Evolutionary conservation across 768 basidiomycete genomes (phyloP).

Genomic region (Inosperma sp.): DNA sequence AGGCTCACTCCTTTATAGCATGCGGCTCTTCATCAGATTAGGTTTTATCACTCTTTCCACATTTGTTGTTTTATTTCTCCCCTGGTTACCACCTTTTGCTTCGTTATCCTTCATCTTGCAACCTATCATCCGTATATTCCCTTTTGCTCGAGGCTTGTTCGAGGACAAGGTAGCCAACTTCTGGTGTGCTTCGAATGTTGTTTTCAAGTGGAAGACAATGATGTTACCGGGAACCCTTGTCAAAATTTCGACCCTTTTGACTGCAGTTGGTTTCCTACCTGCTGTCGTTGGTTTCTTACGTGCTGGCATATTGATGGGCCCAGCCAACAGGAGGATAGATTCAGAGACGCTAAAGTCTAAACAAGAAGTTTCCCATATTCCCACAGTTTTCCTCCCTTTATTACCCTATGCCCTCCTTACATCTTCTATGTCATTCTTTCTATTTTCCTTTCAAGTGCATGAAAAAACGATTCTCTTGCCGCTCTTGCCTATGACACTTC

Average conservation of each 20-base stretch:
- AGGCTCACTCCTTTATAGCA: slow-evolving; percentile 19
- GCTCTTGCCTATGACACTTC: slow-evolving; percentile 75
- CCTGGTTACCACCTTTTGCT: slow-evolving; percentile 71
- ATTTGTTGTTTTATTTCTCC: slow-evolving; percentile 69
- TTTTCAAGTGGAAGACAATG: slow-evolving; percentile 77
- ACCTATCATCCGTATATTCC: slow-evolving; percentile 81
- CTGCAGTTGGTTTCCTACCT: slow-evolving; percentile 67
- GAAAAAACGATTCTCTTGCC: slow-evolving; percentile 91
- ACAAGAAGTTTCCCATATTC: slow-evolving; percentile 18
- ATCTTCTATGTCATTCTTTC: slow-evolving; percentile 86
- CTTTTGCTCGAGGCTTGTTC: slow-evolving; percentile 84
- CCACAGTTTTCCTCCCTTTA: slow-evolving; percentile 54
- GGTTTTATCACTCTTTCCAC: slow-evolving; percentile 56
- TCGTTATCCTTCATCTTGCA: slow-evolving; percentile 47
- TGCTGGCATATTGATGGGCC: slow-evolving; percentile 4
- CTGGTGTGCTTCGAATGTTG: slow-evolving; percentile 91
- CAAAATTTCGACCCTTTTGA: slow-evolving; percentile 61
- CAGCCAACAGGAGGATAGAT: slow-evolving; percentile 4
- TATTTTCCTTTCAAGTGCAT: slow-evolving; percentile 96
- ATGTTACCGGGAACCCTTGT: slow-evolving; percentile 47
- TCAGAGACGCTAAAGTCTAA: neutral
- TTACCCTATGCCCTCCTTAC: slow-evolving; percentile 78
- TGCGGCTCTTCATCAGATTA: slow-evolving; percentile 60
- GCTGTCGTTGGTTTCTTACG: slow-evolving; percentile 42
- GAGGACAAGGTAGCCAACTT: slow-evolving; percentile 98